These are phyloP conservation scores for Allomyces arbusculus DNA, from an alignment of 192 early-diverging fungal genomes.

Conservation along the genomic window DNA sequence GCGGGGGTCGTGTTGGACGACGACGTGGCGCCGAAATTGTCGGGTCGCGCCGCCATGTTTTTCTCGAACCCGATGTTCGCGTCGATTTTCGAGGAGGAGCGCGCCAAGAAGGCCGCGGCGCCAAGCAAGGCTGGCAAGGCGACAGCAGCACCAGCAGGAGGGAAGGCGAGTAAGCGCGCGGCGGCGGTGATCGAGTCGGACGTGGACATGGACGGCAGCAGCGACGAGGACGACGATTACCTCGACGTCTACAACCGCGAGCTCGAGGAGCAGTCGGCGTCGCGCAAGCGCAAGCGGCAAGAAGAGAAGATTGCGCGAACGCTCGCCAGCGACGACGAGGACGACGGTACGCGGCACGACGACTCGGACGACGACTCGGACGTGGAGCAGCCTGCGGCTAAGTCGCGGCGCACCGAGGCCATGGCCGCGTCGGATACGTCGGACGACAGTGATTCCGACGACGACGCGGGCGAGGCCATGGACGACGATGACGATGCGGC, in stretches of 20 bases:
- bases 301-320: conserved; percentile 3
- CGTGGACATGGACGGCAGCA: neutral
- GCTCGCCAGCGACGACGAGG: conserved; percentile 8
- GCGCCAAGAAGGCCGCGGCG: too few species aligned
- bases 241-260: neutral
- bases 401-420: too few species aligned
- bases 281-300: neutral
- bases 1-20: neutral
- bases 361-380: conserved; percentile 12
- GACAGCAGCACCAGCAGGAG: too few species aligned
- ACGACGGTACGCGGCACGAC: conserved; percentile 13
- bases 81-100: too few species aligned
- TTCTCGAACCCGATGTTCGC: neutral
- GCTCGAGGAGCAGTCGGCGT: neutral
- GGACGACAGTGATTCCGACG: conserved; percentile 22
- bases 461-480: conserved; percentile 32
- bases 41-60: neutral
- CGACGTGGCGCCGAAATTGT: neutral
- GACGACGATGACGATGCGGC: conserved; percentile 20
- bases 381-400: conserved; percentile 2
- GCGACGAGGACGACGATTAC: neutral
- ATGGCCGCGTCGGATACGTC: conserved; percentile 6
- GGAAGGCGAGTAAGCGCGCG: too few species aligned
- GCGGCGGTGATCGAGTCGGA: neutral
- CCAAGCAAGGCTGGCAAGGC: too few species aligned